These are phyloP conservation scores for Wallacemonas sp. DNA, from an alignment of 208 protist species.

Conservation along the genomic window DNA sequence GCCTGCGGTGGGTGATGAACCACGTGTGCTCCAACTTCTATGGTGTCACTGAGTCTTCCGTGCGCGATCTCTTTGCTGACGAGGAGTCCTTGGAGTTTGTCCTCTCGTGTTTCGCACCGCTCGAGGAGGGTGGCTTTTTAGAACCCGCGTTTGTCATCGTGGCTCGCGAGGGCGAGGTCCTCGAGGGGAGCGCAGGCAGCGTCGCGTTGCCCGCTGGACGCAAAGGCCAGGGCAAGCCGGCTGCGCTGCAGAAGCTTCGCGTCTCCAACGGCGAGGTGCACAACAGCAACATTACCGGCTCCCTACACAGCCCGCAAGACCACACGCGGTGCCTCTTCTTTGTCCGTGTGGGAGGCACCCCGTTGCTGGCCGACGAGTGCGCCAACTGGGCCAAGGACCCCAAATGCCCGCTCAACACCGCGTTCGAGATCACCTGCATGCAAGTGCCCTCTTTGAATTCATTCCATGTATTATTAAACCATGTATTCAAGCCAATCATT, in stretches of 20 bases:
- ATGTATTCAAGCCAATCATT: constrained; percentile 82
- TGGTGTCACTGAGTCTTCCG: constrained; percentile 52
- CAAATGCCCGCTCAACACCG: constrained; percentile 57
- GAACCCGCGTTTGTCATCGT: constrained; percentile 63
- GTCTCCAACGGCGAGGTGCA: constrained; percentile 60
- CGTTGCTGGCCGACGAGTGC: constrained; percentile 60
- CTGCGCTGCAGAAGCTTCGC: constrained; percentile 43
- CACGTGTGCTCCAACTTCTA: constrained; percentile 61
- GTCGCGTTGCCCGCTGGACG: neutral
- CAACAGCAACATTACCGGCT: constrained; percentile 87
- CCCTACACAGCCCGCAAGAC: constrained; percentile 64
- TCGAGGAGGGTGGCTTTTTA: constrained; percentile 24
- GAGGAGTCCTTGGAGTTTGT: constrained; percentile 33
- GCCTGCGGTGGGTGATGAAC: constrained; percentile 68
- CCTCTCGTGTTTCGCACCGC: constrained; percentile 54
- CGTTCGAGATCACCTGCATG: constrained; percentile 81
- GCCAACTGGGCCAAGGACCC: constrained; percentile 66
- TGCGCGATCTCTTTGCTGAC: constrained; percentile 60
- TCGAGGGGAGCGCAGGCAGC: constrained; percentile 7
- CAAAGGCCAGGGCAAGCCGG: constrained; percentile 10
- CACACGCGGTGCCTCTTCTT: constrained; percentile 88
- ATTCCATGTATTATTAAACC: constrained; percentile 74
- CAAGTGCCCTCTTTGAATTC: constrained; percentile 79
- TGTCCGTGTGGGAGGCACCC: constrained; percentile 50
- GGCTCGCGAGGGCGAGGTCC: constrained; percentile 49